A percentile compares a stretch with the other conserved stretches of the same genome.
Evolutionary conservation across 805 yeast species (phyloP).

Genomic region (Zygosaccharomyces rouxii): DNA sequence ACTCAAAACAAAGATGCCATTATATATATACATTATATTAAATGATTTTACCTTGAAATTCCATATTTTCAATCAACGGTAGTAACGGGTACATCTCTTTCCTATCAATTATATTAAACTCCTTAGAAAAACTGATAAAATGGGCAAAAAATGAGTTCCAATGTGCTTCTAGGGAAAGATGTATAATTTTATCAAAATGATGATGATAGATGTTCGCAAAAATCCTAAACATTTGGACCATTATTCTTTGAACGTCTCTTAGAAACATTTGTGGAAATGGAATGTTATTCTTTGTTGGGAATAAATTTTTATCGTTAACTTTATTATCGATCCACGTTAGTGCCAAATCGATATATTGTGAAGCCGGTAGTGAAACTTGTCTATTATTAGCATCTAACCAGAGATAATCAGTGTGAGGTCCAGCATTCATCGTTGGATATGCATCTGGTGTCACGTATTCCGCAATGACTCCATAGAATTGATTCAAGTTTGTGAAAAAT

Average conservation of each 20-base stretch:
- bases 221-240: constrained; percentile 88
- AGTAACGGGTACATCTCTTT: constrained; percentile 74
- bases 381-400: constrained; percentile 85
- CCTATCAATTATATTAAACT: constrained; percentile 74
- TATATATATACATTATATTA: constrained; percentile 9
- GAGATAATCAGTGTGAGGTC: constrained; percentile 81
- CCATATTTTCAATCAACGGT: constrained; percentile 73
- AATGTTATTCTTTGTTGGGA: constrained; percentile 84
- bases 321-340: constrained; percentile 85
- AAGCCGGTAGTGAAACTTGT: constrained; percentile 82
- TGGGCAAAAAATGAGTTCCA: constrained; percentile 98
- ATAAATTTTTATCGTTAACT: constrained; percentile 80
- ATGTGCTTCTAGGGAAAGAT: constrained; percentile 89
- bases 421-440: constrained; percentile 94
- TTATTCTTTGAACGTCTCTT: constrained; percentile 79
- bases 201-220: constrained; percentile 94
- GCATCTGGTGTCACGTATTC: constrained; percentile 88
- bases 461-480: constrained; percentile 83
- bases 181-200: constrained; percentile 92
- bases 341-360: constrained; percentile 88
- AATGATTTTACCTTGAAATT: constrained; percentile 77
- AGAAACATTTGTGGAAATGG: constrained; percentile 86
- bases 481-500: constrained; percentile 76
- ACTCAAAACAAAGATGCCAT: neutral
- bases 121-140: constrained; percentile 79